Conservation (phyloP, 495 filamentous ascomycete species). For the Filosporella fistucella region DNA sequence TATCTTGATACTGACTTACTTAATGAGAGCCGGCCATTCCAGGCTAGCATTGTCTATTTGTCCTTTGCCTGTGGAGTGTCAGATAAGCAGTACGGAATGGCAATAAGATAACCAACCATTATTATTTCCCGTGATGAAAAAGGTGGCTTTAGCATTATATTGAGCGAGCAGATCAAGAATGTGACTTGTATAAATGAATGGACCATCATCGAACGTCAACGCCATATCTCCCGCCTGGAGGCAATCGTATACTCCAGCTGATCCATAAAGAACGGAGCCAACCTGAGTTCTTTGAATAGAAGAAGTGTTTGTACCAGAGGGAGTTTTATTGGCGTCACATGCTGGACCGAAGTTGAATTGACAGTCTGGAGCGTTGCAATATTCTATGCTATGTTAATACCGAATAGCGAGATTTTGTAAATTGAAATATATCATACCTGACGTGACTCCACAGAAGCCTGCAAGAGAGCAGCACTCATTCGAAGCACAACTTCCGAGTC, state of each 20-base stretch:
- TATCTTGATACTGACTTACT: constrained; percentile 6
- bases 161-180: constrained; percentile 56
- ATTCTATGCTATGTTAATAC: constrained; percentile 44
- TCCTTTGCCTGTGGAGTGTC: constrained; percentile 23
- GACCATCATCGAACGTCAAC: constrained; percentile 70
- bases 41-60: constrained; percentile 6
- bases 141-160: constrained; percentile 58
- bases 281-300: constrained; percentile 52
- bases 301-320: constrained; percentile 55
- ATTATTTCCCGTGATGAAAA: constrained; percentile 53
- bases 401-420: not conserved
- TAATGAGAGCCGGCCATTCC: constrained; percentile 9
- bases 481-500: constrained; percentile 44
- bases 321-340: constrained; percentile 66
- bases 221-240: constrained; percentile 35
- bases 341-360: constrained; percentile 58
- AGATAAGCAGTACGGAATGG: constrained; percentile 47
- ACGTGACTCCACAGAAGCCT: constrained; percentile 35
- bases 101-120: constrained; percentile 39
- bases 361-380: constrained; percentile 67
- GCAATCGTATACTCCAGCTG: constrained; percentile 63
- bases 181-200: constrained; percentile 54
- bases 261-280: constrained; percentile 57
- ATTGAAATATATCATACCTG: not conserved
- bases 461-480: constrained; percentile 62